Conservation (phyloP, 2,329 filamentous ascomycete genomes). For the Sporothrix variecibatus region DNA sequence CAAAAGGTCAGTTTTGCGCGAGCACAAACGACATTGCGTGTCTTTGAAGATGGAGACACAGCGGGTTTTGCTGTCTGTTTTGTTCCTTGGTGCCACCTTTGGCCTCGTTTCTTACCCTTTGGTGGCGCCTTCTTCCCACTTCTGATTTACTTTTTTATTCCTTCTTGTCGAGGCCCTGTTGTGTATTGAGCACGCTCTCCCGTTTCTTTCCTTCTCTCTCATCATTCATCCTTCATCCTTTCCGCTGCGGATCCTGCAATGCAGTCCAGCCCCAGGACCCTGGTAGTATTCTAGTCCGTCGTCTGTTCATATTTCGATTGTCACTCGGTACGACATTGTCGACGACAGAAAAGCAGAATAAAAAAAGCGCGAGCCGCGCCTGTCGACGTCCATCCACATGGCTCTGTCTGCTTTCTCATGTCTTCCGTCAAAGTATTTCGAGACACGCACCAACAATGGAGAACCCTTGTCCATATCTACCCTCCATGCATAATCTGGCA, state of each 20-base stretch:
- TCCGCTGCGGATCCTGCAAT: constrained; percentile 7
- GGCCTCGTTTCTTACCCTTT: background rate
- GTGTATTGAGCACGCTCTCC: background rate
- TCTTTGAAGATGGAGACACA: background rate
- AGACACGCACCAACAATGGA: background rate
- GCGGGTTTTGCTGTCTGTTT: too few relatives aligned
- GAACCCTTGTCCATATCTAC: background rate
- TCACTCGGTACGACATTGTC: background rate
- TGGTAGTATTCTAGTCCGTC: background rate
- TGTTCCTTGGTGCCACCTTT: background rate
- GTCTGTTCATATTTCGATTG: background rate
- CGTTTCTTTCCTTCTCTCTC: background rate
- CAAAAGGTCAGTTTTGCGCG: background rate
- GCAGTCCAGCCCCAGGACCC: background rate
- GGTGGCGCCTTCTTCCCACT: background rate
- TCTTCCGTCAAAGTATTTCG: too few relatives aligned
- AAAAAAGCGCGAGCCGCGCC: background rate
- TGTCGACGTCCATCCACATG: background rate
- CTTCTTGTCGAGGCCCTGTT: background rate
- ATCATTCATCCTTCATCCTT: background rate
- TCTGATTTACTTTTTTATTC: background rate
- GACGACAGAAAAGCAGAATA: background rate
- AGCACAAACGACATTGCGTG: constrained; percentile 12
- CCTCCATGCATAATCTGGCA: background rate
- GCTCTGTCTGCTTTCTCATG: background rate